Conservation (phyloP, 176 grass and related monocot species). For the Musa acuminata region DNA sequence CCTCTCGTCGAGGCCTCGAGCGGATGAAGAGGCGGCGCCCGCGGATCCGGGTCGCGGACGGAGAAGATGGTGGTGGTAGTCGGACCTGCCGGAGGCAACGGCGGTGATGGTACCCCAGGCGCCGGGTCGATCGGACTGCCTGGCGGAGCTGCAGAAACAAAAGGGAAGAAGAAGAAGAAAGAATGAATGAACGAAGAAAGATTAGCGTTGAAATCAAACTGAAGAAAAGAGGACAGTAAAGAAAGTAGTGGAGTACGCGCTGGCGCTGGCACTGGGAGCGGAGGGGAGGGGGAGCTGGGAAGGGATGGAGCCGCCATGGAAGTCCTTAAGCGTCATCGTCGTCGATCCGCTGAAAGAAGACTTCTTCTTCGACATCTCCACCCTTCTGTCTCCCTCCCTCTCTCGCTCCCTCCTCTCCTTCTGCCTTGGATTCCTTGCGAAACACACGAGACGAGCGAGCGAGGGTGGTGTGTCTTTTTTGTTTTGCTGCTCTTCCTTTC, state of each 20-base stretch:
- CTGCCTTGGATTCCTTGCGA: background rate
- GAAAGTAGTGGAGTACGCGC: background rate
- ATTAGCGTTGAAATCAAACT: background rate
- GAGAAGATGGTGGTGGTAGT: constrained; percentile 15
- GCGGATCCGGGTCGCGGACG: constrained; percentile 31
- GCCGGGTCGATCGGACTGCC: constrained; percentile 38
- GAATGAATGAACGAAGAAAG: background rate
- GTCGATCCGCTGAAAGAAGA: constrained; percentile 25
- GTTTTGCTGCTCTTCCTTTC: too few relatives aligned
- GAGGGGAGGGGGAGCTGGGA: constrained; percentile 88
- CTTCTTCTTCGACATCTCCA: constrained; percentile 93
- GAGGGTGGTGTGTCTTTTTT: too few relatives aligned
- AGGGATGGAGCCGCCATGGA: constrained; percentile 96
- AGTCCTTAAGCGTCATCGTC: constrained; percentile 96
- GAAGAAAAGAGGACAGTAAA: background rate
- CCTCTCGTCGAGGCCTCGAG: constrained; percentile 24
- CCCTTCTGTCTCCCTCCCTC: background rate
- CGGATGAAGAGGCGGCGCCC: constrained; percentile 19
- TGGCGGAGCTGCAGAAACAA: constrained; percentile 40
- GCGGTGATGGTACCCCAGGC: background rate
- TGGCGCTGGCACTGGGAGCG: constrained; percentile 61
- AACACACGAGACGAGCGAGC: too few relatives aligned
- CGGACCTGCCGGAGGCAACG: background rate
- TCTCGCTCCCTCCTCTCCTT: background rate
- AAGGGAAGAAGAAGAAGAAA: background rate